phyloP scores from a whole-genome alignment of 441 rosid species.

The Isatis lusitanica region DNA sequence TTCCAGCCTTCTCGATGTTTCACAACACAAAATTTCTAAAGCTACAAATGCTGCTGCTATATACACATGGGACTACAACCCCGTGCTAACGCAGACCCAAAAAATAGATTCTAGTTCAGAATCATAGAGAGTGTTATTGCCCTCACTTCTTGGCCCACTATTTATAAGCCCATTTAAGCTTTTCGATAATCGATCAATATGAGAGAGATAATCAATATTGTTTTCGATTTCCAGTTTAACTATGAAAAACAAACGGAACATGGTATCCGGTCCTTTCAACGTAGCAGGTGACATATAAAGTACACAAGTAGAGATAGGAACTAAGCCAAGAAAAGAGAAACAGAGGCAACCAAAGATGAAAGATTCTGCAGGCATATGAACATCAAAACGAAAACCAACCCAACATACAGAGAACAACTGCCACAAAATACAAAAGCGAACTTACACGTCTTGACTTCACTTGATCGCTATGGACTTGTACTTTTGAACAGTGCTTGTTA shows the following conservation, averaged over 20 bases:
- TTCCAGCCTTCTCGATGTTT: too few relatives aligned
- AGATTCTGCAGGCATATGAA: neutral
- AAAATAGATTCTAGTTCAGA: too few relatives aligned
- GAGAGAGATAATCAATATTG: too few relatives aligned
- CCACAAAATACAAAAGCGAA: neutral
- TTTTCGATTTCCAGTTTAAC: too few relatives aligned
- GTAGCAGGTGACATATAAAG: too few relatives aligned
- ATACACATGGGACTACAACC: too few relatives aligned
- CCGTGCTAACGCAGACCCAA: too few relatives aligned
- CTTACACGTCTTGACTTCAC: slow-evolving; percentile 38
- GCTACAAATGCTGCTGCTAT: too few relatives aligned
- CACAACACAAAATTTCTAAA: too few relatives aligned
- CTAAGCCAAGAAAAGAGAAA: neutral
- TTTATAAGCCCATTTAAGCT: neutral
- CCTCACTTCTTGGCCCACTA: too few relatives aligned
- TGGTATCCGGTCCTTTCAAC: neutral
- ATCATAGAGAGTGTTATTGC: too few relatives aligned
- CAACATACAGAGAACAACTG: neutral
- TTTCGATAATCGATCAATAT: neutral
- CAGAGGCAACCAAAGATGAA: neutral
- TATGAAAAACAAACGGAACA: neutral
- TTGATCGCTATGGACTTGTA: slow-evolving; percentile 73
- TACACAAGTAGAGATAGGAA: neutral
- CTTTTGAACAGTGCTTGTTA: slow-evolving; percentile 64
- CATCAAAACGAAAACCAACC: neutral